Percentiles rank a stretch among this genome's conserved stretches.
Evolutionary conservation across 495 filamentous ascomycete species (phyloP).

Genomic region (Gamarada debralockiae): DNA sequence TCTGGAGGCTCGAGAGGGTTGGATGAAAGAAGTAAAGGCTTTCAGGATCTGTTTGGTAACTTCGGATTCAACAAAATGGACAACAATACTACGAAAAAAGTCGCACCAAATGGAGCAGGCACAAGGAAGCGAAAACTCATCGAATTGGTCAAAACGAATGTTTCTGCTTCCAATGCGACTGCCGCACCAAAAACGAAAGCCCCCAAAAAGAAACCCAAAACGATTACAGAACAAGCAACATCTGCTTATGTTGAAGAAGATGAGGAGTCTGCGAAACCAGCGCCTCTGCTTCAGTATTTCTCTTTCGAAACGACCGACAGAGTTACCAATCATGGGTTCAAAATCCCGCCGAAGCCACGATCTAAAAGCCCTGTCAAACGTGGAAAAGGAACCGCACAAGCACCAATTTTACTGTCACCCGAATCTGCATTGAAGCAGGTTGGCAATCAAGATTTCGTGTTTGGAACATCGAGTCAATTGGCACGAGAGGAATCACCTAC

Average conservation of each 20-base stretch:
- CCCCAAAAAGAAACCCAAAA: slow-evolving; percentile 70
- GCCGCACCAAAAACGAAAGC: slow-evolving; percentile 42
- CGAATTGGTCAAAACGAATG: slow-evolving; percentile 34
- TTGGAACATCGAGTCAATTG: slow-evolving; percentile 91
- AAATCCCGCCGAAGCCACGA: slow-evolving; percentile 12
- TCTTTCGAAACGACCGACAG: slow-evolving; percentile 14
- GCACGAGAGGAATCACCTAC: slow-evolving; percentile 70
- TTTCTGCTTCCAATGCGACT: slow-evolving; percentile 2
- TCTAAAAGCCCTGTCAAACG: slow-evolving; percentile 29
- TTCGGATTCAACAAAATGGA: slow-evolving; percentile 22
- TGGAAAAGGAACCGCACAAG: slow-evolving; percentile 38
- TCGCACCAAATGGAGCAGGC: slow-evolving; percentile 28
- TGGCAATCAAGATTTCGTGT: slow-evolving; percentile 77
- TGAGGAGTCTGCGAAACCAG: slow-evolving; percentile 10
- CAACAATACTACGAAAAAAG: slow-evolving; percentile 22
- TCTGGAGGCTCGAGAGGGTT: not conserved
- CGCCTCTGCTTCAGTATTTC: slow-evolving; percentile 33
- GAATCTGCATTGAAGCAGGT: slow-evolving; percentile 62
- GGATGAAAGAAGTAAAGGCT: slow-evolving; percentile 10
- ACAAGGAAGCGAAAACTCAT: slow-evolving; percentile 49
- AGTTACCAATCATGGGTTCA: slow-evolving; percentile 11
- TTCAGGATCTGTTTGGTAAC: slow-evolving; percentile 25
- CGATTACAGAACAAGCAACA: slow-evolving; percentile 81
- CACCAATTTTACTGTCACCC: slow-evolving; percentile 65
- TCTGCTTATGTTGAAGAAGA: slow-evolving; percentile 56